Evolutionary conservation across 1,139 yeast genomes (phyloP).

Genomic region (Kodamaea alishanica): DNA sequence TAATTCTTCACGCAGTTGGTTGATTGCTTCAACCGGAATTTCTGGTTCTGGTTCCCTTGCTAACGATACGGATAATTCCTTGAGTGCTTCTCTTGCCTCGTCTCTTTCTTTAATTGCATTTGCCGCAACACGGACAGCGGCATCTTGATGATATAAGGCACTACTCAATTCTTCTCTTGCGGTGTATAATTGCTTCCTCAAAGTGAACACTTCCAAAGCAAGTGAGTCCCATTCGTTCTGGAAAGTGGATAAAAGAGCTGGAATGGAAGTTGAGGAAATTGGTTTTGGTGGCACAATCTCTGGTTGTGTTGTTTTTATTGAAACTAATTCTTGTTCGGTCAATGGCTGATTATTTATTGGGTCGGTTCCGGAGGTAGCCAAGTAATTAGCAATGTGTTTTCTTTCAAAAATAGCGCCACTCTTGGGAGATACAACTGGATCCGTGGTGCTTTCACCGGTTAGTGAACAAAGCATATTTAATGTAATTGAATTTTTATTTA

Average conservation of each 20-base stretch:
- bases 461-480: slow-evolving; percentile 26
- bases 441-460: slow-evolving; percentile 63
- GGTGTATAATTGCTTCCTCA: slow-evolving; percentile 65
- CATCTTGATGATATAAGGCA: slow-evolving; percentile 81
- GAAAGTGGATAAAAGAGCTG: slow-evolving; percentile 66
- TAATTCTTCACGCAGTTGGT: slow-evolving; percentile 34
- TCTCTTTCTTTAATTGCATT: slow-evolving; percentile 70
- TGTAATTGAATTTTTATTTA: background rate
- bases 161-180: slow-evolving; percentile 72
- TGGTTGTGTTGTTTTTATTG: slow-evolving; percentile 28
- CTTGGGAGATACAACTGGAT: slow-evolving; percentile 73
- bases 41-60: slow-evolving; percentile 5
- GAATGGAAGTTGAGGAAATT: slow-evolving; percentile 64
- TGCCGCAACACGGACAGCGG: slow-evolving; percentile 85
- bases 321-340: slow-evolving; percentile 54
- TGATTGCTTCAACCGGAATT: slow-evolving; percentile 24
- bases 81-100: slow-evolving; percentile 60
- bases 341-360: slow-evolving; percentile 71
- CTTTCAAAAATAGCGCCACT: slow-evolving; percentile 74
- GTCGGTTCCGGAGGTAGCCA: slow-evolving; percentile 64
- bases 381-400: slow-evolving; percentile 56
- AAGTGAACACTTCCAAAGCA: slow-evolving; percentile 73
- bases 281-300: slow-evolving; percentile 43
- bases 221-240: slow-evolving; percentile 91
- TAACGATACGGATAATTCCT: slow-evolving; percentile 39